These are phyloP conservation scores for Phytophthora vignae DNA, from an alignment of 352 stramenopile genomes.

Conservation along the genomic window DNA sequence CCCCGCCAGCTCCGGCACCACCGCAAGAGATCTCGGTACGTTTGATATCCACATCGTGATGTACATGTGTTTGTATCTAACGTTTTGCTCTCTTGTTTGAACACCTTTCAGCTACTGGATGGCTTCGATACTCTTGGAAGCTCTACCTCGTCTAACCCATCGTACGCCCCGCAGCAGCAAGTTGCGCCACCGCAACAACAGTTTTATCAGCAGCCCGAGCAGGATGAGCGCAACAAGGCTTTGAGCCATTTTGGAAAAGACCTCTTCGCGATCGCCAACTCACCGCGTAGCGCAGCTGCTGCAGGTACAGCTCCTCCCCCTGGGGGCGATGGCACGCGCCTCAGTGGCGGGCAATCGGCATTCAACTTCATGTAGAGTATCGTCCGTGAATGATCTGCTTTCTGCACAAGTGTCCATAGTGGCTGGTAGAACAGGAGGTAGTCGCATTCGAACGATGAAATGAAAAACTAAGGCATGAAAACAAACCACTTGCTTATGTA, in stretches of 20 bases:
- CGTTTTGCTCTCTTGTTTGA: constrained; percentile 4
- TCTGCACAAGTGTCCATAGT: constrained; percentile 9
- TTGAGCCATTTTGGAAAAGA: constrained; percentile 88
- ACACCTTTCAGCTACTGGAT: constrained; percentile 47
- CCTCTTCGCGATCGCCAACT: constrained; percentile 88
- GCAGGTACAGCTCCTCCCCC: constrained; percentile 11
- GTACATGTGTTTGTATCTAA: constrained; percentile 22
- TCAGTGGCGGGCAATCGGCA: constrained; percentile 68
- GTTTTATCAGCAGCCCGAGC: constrained; percentile 40
- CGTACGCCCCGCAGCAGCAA: constrained; percentile 48
- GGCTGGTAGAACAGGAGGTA: constrained; percentile 1
- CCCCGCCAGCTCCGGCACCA: constrained; percentile 26
- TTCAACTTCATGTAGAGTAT: constrained; percentile 91
- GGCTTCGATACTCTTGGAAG: constrained; percentile 57
- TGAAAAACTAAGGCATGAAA: constrained; percentile 20
- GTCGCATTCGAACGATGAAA: constrained; percentile 30
- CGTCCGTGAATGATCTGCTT: constrained; percentile 18
- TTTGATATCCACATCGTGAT: neutral
- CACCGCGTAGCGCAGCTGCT: constrained; percentile 52
- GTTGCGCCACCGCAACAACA: constrained; percentile 36
- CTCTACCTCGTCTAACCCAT: constrained; percentile 40
- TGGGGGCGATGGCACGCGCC: constrained; percentile 23
- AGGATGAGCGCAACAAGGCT: constrained; percentile 70
- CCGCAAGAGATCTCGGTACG: constrained; percentile 70
- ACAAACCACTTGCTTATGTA: constrained; percentile 17